phyloP scores from a whole-genome alignment of 2,329 filamentous ascomycete species.

The Apiospora hydei region DNA sequence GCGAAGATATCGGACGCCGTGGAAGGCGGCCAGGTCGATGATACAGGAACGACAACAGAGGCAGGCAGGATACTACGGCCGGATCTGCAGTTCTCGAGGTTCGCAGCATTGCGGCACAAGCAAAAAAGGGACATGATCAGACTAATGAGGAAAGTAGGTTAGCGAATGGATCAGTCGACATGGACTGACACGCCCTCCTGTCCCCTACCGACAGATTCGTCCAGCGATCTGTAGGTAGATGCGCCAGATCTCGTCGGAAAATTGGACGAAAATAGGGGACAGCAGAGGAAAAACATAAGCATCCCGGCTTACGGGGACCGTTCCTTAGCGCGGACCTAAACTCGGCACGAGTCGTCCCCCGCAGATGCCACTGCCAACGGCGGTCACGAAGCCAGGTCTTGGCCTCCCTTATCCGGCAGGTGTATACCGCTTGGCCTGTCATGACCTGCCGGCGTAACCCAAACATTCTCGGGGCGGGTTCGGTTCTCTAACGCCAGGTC shows the following conservation, averaged over 20 bases:
- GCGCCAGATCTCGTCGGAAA: conserved; percentile 9
- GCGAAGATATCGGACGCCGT: background rate
- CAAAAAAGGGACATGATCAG: background rate
- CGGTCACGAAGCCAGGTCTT: conserved; percentile 17
- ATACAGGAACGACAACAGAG: background rate
- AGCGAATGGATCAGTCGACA: background rate
- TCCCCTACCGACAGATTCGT: background rate
- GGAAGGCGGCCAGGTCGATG: conserved; percentile 6
- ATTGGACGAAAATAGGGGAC: conserved; percentile 11
- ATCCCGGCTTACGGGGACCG: conserved; percentile 14
- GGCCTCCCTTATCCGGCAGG: conserved; percentile 18
- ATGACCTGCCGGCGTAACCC: conserved; percentile 17
- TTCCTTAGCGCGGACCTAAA: conserved; percentile 16
- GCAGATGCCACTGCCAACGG: conserved; percentile 7
- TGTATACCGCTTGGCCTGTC: conserved; percentile 8
- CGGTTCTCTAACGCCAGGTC: background rate
- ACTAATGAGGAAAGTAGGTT: background rate
- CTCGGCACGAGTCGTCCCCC: conserved; percentile 16
- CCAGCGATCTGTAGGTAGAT: background rate
- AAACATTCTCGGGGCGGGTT: background rate
- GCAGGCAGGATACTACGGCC: conserved; percentile 15
- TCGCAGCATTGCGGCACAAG: conserved; percentile 7
- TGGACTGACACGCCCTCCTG: background rate
- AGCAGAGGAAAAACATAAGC: background rate
- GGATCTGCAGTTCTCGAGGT: conserved; percentile 7